These are phyloP conservation scores for Phytophthora capsici DNA, from an alignment of 352 stramenopile genomes.

Conservation along the genomic window DNA sequence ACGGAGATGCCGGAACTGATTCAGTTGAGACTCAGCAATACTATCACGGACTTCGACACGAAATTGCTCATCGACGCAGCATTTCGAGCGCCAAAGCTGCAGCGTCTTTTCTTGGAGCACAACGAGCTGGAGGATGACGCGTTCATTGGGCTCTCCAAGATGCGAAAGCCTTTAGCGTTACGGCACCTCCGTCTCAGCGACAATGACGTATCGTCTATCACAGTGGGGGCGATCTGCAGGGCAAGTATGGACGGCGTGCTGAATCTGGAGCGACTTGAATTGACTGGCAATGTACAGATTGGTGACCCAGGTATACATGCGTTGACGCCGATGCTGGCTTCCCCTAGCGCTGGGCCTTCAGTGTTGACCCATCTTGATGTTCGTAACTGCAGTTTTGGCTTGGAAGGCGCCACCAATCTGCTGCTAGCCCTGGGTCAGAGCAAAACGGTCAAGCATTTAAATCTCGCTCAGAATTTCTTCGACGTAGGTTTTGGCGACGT, in stretches of 20 bases:
- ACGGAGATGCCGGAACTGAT: slow-evolving; percentile 40
- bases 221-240: slow-evolving; percentile 50
- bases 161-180: slow-evolving; percentile 36
- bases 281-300: slow-evolving; percentile 73
- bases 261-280: slow-evolving; percentile 58
- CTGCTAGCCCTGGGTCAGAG: slow-evolving; percentile 64
- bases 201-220: slow-evolving; percentile 63
- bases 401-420: slow-evolving; percentile 68
- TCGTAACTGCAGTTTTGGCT: slow-evolving; percentile 66
- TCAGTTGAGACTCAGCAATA: slow-evolving; percentile 64
- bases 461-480: slow-evolving; percentile 82
- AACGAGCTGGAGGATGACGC: slow-evolving; percentile 79
- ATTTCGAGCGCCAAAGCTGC: slow-evolving; percentile 41
- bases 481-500: slow-evolving; percentile 68
- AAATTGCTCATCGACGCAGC: slow-evolving; percentile 50
- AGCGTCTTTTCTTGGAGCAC: slow-evolving; percentile 72
- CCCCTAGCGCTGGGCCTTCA: slow-evolving; percentile 15
- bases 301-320: slow-evolving; percentile 66
- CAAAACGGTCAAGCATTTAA: slow-evolving; percentile 57
- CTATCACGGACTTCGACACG: slow-evolving; percentile 66
- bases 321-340: slow-evolving; percentile 68
- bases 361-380: slow-evolving; percentile 70
- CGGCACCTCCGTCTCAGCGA: slow-evolving; percentile 59
- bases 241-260: slow-evolving; percentile 59
- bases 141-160: slow-evolving; percentile 43